These are phyloP conservation scores for Neonectria sp. DNA, from an alignment of 2,329 filamentous ascomycete genomes.

Conservation along the genomic window DNA sequence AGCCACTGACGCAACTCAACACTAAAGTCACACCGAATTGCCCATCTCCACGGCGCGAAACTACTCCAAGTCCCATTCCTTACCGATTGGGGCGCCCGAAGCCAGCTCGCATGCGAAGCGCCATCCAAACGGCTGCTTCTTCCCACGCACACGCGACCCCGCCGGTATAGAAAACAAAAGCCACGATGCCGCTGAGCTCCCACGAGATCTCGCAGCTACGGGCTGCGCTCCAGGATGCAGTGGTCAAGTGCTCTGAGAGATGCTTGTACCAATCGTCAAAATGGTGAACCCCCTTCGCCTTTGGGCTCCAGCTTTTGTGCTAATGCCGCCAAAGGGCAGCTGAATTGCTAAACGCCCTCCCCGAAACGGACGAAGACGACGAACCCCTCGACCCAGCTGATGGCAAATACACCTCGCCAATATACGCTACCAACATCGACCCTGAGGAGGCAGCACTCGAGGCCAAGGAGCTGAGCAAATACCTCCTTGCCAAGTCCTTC, in stretches of 20 bases:
- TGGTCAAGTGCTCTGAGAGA: slow-evolving; percentile 92
- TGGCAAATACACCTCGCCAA: slow-evolving; percentile 59
- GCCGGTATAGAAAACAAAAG: slow-evolving; percentile 47
- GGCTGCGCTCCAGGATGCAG: slow-evolving; percentile 84
- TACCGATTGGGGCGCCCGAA: not conserved
- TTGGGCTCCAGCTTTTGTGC: slow-evolving; percentile 10
- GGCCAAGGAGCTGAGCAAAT: slow-evolving; percentile 83
- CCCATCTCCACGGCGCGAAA: slow-evolving; percentile 6
- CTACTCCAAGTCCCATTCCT: not conserved
- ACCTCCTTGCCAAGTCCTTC: slow-evolving; percentile 91
- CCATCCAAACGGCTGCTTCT: not conserved
- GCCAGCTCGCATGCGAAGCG: slow-evolving; percentile 5
- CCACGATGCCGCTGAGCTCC: slow-evolving; percentile 67
- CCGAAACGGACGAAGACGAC: slow-evolving; percentile 72
- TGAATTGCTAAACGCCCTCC: slow-evolving; percentile 89
- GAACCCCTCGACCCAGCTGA: slow-evolving; percentile 53
- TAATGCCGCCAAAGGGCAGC: slow-evolving; percentile 79
- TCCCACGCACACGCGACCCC: slow-evolving; percentile 28
- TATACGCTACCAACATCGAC: slow-evolving; percentile 73
- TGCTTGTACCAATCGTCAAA: slow-evolving; percentile 97
- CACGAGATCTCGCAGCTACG: slow-evolving; percentile 76
- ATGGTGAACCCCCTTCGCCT: slow-evolving; percentile 73
- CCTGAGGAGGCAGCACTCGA: slow-evolving; percentile 83
- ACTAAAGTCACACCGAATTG: slow-evolving; percentile 6
- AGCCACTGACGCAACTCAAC: slow-evolving; percentile 10